These are phyloP conservation scores for Hymenotorrendiella dingleyae DNA, from an alignment of 2,329 filamentous ascomycete genomes.

Conservation along the genomic window DNA sequence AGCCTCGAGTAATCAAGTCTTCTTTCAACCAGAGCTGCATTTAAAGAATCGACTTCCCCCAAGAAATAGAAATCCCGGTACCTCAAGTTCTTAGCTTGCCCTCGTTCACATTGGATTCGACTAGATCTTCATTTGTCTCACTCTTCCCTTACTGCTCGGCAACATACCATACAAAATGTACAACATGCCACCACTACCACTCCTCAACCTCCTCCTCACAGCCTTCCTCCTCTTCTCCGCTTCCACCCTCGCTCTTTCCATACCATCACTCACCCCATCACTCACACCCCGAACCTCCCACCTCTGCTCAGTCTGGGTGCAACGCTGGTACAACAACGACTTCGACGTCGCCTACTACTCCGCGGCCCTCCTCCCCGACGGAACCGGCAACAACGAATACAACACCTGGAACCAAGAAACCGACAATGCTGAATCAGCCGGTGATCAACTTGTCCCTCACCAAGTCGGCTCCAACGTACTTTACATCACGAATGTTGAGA, in stretches of 20 bases:
- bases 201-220: background rate
- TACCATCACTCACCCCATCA: background rate
- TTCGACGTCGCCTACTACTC: constrained; percentile 12
- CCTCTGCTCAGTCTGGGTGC: constrained; percentile 10
- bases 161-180: constrained; percentile 6
- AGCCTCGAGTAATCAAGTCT: too few relatives aligned
- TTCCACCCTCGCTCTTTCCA: constrained; percentile 2
- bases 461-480: constrained; percentile 11
- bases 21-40: too few relatives aligned
- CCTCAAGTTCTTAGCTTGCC: too few relatives aligned
- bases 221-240: constrained; percentile 1
- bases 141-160: too few relatives aligned
- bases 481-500: constrained; percentile 9
- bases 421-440: background rate
- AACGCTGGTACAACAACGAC: constrained; percentile 12
- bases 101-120: too few relatives aligned
- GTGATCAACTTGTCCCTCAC: background rate
- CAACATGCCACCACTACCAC: background rate
- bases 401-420: constrained; percentile 10
- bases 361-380: background rate
- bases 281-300: constrained; percentile 3
- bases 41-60: too few relatives aligned
- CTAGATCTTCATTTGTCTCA: background rate
- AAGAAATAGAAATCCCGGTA: too few relatives aligned
- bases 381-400: background rate